phyloP scores from a whole-genome alignment of 2,329 filamentous ascomycete species.

The Raffaelea arxii region DNA sequence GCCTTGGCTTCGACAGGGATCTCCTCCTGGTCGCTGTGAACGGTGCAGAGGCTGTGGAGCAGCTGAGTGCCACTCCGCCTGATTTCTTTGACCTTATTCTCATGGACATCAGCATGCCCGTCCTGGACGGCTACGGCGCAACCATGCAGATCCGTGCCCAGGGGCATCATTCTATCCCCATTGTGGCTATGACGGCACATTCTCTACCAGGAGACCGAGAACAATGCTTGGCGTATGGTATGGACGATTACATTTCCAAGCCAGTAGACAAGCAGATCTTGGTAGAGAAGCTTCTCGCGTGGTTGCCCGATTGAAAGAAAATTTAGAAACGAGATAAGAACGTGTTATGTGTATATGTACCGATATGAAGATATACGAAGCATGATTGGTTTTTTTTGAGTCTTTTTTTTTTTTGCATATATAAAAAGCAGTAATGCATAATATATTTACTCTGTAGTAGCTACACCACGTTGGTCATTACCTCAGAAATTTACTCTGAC shows the following conservation, averaged over 20 bases:
- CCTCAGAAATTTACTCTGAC: too few species aligned
- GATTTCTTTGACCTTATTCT: constrained; percentile 39
- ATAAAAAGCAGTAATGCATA: too few species aligned
- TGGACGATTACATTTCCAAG: constrained; percentile 43
- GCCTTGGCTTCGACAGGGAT: constrained; percentile 25
- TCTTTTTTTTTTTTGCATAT: too few species aligned
- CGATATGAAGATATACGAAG: too few species aligned
- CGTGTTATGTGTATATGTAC: too few species aligned
- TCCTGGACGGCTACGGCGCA: constrained; percentile 45
- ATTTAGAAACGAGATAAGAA: too few species aligned
- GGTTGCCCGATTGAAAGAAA: constrained; percentile 4
- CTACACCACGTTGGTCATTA: too few species aligned
- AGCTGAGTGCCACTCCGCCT: constrained; percentile 29
- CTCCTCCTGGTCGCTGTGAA: constrained; percentile 31
- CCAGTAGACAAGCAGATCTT: constrained; percentile 17
- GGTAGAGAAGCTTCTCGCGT: constrained; percentile 8
- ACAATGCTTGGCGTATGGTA: constrained; percentile 40
- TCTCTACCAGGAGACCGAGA: constrained; percentile 46
- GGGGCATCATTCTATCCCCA: constrained; percentile 15
- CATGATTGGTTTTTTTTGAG: too few species aligned
- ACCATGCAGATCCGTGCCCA: constrained; percentile 35
- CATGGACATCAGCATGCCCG: constrained; percentile 52
- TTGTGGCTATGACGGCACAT: constrained; percentile 45
- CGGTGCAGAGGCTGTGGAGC: constrained; percentile 30
- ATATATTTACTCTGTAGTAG: too few species aligned